phyloP scores from a whole-genome alignment of 1,139 yeast genomes.

The Debaryomyces fabryi region DNA sequence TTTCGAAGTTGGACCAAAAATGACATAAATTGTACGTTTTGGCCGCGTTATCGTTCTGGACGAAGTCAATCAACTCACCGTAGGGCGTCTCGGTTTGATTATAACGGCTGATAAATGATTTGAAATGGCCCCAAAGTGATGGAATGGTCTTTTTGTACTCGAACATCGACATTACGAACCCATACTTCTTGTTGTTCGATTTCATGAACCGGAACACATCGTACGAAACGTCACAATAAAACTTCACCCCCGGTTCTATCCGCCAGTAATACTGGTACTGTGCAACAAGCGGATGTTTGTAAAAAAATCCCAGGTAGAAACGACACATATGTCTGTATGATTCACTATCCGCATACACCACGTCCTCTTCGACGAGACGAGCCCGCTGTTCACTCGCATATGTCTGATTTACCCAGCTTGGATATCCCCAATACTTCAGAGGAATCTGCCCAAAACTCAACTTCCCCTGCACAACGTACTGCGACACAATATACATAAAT shows the following conservation, averaged over 20 bases:
- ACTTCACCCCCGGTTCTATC: slow-evolving; percentile 34
- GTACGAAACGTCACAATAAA: slow-evolving; percentile 31
- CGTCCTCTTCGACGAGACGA: slow-evolving; percentile 16
- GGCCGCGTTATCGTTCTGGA: slow-evolving; percentile 23
- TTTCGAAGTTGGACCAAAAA: slow-evolving; percentile 45
- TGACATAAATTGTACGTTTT: slow-evolving; percentile 40
- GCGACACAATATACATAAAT: slow-evolving; percentile 26
- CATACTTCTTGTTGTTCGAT: slow-evolving; percentile 25
- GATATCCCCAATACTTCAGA: slow-evolving; percentile 35
- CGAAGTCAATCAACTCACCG: slow-evolving; percentile 20
- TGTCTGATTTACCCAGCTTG: slow-evolving; percentile 28
- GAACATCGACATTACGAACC: slow-evolving; percentile 32
- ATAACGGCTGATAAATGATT: slow-evolving; percentile 15
- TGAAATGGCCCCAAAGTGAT: slow-evolving; percentile 30
- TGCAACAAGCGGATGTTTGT: slow-evolving; percentile 31
- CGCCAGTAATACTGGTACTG: slow-evolving; percentile 41
- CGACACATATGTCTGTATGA: slow-evolving; percentile 44
- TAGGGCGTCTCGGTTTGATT: slow-evolving; percentile 19
- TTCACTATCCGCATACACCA: slow-evolving; percentile 33
- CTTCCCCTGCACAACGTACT: slow-evolving; percentile 25
- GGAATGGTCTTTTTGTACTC: slow-evolving; percentile 40
- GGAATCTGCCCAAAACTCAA: slow-evolving; percentile 36
- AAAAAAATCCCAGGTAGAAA: slow-evolving; percentile 37
- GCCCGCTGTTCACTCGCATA: slow-evolving; percentile 20
- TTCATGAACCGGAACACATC: slow-evolving; percentile 34